Evolutionary conservation across 1,284 basidiomycete species (phyloP).

Genomic region (Pseudozyma thailandica): DNA sequence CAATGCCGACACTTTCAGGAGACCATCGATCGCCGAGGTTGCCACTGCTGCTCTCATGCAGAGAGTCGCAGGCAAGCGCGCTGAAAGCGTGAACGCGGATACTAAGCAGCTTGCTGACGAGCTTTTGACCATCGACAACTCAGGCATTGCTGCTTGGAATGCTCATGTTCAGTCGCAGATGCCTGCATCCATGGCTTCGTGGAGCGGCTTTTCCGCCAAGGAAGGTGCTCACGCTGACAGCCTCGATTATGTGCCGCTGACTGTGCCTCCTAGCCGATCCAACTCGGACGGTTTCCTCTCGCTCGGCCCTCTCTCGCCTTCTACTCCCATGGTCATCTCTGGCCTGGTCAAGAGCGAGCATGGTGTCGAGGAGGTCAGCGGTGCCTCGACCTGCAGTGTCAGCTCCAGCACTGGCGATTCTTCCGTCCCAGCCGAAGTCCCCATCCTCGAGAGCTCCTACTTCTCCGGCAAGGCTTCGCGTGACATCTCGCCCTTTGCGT

Average conservation of each 20-base stretch:
- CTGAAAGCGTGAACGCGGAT: slow-evolving; percentile 30
- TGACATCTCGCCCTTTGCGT: slow-evolving; percentile 20
- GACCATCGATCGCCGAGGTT: slow-evolving; percentile 41
- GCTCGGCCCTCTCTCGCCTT: slow-evolving; percentile 27
- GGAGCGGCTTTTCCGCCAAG: slow-evolving; percentile 22
- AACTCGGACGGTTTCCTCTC: slow-evolving; percentile 37
- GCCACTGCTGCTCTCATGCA: slow-evolving; percentile 43
- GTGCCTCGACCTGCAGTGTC: slow-evolving; percentile 30
- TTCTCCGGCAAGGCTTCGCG: slow-evolving; percentile 20
- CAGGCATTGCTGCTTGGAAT: slow-evolving; percentile 41
- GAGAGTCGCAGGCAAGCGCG: slow-evolving; percentile 27
- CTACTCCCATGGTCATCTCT: neutral
- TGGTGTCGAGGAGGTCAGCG: slow-evolving; percentile 11
- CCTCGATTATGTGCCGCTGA: slow-evolving; percentile 12
- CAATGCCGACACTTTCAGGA: slow-evolving; percentile 23
- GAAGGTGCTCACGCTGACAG: slow-evolving; percentile 5
- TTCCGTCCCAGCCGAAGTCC: slow-evolving; percentile 11
- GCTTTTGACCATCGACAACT: slow-evolving; percentile 16
- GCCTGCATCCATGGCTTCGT: slow-evolving; percentile 22
- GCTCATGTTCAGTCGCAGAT: slow-evolving; percentile 38
- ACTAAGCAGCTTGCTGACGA: slow-evolving; percentile 31
- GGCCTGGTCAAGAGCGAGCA: slow-evolving; percentile 14
- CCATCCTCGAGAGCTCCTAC: slow-evolving; percentile 21
- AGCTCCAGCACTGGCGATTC: slow-evolving; percentile 33
- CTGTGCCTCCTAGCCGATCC: slow-evolving; percentile 12